Percentiles rank a stretch among this genome's conserved stretches.
These are phyloP conservation scores for Solanum hybrid DNA, from an alignment of 305 asterid species.

Conservation along the genomic window DNA sequence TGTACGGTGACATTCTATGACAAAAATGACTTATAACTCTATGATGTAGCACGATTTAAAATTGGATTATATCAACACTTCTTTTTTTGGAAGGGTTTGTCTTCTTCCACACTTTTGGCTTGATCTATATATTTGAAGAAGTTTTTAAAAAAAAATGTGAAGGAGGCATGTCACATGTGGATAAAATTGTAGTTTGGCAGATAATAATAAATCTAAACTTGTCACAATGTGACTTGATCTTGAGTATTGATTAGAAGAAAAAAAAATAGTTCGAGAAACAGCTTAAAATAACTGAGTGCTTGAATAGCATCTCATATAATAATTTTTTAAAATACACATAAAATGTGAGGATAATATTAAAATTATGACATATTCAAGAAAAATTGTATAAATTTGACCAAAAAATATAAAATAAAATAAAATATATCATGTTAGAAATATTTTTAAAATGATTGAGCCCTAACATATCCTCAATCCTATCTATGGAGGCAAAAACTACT, in stretches of 20 bases:
- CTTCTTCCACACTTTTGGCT: neutral
- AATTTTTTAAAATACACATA: neutral
- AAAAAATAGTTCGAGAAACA: neutral
- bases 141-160: neutral
- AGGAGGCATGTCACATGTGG: neutral
- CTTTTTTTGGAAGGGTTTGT: neutral
- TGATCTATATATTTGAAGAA: neutral
- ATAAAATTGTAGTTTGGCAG: neutral
- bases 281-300: neutral
- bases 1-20: neutral
- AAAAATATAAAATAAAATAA: neutral
- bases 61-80: neutral
- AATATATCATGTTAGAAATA: neutral
- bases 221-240: neutral
- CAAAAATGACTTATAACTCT: neutral
- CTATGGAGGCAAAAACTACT: neutral
- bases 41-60: neutral
- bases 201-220: neutral
- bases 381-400: neutral
- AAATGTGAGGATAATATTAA: neutral
- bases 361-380: neutral
- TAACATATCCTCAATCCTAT: neutral
- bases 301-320: neutral
- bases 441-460: neutral
- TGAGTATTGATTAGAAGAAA: neutral